Evolutionary conservation across 2,329 filamentous ascomycete species (phyloP).

Genomic region (Cercospora canescens): DNA sequence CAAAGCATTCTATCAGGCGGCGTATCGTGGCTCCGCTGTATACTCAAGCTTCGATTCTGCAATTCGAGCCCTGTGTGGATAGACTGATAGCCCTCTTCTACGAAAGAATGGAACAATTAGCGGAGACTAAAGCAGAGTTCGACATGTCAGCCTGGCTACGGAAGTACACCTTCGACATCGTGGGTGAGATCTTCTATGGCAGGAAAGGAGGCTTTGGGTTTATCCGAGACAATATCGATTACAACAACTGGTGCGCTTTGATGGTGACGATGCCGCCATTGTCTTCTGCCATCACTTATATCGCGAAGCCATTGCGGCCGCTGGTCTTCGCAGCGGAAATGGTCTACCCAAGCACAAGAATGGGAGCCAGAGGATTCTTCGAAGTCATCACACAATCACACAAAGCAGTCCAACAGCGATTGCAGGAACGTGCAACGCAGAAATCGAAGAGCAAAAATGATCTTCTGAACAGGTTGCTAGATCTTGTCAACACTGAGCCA

Average conservation of each 20-base stretch:
- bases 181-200: conserved; percentile 17
- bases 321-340: conserved; percentile 13
- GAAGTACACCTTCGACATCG: conserved; percentile 17
- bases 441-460: conserved; percentile 19
- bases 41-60: conserved; percentile 8
- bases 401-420: conserved; percentile 2
- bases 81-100: conserved; percentile 13
- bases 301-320: conserved; percentile 1
- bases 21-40: conserved; percentile 11
- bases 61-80: conserved; percentile 13
- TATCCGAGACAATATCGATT: conserved; percentile 14
- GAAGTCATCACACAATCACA: conserved; percentile 11
- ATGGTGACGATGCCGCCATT: conserved; percentile 12
- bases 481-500: conserved; percentile 25
- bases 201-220: conserved; percentile 13
- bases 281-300: conserved; percentile 10
- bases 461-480: conserved; percentile 25
- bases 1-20: conserved; percentile 4
- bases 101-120: conserved; percentile 1
- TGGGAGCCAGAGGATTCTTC: neutral
- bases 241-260: conserved; percentile 15
- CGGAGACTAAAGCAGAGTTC: neutral
- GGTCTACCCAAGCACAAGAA: conserved; percentile 7
- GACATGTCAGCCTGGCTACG: conserved; percentile 14
- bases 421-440: conserved; percentile 1